phyloP scores from a whole-genome alignment of 2,329 filamentous ascomycete species.

The Scedosporium boydii region DNA sequence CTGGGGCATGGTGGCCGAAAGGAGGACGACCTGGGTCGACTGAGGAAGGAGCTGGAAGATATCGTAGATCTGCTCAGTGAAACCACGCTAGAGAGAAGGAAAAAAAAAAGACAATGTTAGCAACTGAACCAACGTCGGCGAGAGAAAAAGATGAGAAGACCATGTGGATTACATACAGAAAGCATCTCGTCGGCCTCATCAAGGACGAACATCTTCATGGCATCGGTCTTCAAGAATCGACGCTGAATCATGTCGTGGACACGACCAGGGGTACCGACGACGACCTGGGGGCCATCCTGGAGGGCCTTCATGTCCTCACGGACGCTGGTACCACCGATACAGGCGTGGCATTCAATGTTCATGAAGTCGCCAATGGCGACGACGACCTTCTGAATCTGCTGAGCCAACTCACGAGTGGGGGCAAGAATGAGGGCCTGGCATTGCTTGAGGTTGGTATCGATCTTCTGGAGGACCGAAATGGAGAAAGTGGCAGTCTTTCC shows the following conservation, averaged over 20 bases:
- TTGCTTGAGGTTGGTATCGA: constrained; percentile 88
- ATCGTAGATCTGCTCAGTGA: constrained; percentile 99
- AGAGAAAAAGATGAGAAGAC: constrained; percentile 18
- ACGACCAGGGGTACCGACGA: constrained; percentile 96
- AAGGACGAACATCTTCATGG: constrained; percentile 99
- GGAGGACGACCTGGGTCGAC: constrained; percentile 94
- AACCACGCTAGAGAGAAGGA: constrained; percentile 61
- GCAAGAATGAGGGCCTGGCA: constrained; percentile 98
- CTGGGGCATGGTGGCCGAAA: constrained; percentile 98
- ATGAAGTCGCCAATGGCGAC: constrained; percentile 99
- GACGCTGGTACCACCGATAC: constrained; percentile 96
- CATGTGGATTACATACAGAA: constrained; percentile 44
- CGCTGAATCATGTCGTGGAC: constrained; percentile 99
- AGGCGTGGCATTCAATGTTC: constrained; percentile 98
- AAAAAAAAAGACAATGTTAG: neutral
- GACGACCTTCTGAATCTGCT: constrained; percentile 99
- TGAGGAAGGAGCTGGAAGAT: constrained; percentile 98
- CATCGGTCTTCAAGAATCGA: constrained; percentile 90
- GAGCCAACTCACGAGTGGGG: constrained; percentile 94
- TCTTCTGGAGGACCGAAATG: constrained; percentile 97
- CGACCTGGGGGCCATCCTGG: constrained; percentile 89
- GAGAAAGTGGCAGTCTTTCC: constrained; percentile 99
- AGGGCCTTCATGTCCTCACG: constrained; percentile 98
- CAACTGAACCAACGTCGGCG: constrained; percentile 11
- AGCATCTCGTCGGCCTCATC: constrained; percentile 99